A percentile compares a stretch with the other conserved stretches of the same genome.
phyloP scores from a whole-genome alignment of 179 eudicot genomes.

The Spergularia azorica region DNA sequence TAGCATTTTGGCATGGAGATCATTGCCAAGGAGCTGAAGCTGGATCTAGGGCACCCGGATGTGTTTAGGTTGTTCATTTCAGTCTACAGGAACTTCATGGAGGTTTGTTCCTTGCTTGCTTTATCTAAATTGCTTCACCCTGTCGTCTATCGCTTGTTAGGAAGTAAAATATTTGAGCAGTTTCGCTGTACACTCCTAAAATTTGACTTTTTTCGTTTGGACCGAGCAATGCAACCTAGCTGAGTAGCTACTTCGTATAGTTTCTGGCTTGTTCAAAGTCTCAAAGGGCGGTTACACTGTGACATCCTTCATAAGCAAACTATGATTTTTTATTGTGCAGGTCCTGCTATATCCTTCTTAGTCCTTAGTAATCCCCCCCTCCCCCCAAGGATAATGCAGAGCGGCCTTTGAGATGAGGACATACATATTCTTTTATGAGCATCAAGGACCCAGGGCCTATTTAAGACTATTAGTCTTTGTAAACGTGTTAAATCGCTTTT shows the following conservation, averaged over 20 bases:
- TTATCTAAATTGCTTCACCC: background rate
- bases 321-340: no score
- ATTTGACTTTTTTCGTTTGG: no score
- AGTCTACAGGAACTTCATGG: conserved; percentile 79
- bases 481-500: no score
- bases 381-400: background rate
- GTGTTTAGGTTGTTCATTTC: conserved; percentile 57
- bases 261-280: background rate
- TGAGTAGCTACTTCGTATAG: background rate
- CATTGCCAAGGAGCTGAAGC: conserved; percentile 72
- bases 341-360: no score
- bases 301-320: no score
- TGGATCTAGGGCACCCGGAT: conserved; percentile 65
- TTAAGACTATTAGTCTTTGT: background rate
- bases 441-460: background rate
- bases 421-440: background rate
- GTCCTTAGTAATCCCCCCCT: background rate
- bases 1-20: conserved; percentile 80
- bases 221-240: no score
- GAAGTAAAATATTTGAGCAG: no score
- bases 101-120: conserved; percentile 41
- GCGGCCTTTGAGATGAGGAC: background rate
- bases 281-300: no score
- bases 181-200: no score
- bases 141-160: background rate